Evolutionary conservation across 352 stramenopile genomes (phyloP).

Genomic region (Phytophthora gonapodyides): DNA sequence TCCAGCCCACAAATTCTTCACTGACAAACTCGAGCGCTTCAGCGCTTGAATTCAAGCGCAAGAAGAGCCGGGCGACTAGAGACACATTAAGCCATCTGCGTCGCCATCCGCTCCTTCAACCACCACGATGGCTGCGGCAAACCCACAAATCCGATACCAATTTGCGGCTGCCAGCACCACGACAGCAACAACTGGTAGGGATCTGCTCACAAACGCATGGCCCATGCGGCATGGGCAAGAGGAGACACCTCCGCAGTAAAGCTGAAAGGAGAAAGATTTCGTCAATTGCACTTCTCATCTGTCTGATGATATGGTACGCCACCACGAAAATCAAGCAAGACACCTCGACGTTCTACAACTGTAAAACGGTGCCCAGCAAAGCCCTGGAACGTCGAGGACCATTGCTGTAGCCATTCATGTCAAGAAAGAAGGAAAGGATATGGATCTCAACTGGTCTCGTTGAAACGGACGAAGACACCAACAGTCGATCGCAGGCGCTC

Average conservation of each 20-base stretch:
- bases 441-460: background rate
- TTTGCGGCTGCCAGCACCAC: background rate
- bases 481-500: no score
- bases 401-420: no score
- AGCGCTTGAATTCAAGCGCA: no score
- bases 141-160: constrained; percentile 5
- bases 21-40: background rate
- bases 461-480: constrained; percentile 23
- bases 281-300: no score
- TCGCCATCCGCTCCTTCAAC: constrained; percentile 2
- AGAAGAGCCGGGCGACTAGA: constrained; percentile 9
- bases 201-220: background rate
- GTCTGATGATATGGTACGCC: no score
- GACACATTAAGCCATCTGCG: constrained; percentile 9
- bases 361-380: no score
- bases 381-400: no score
- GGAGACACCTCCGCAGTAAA: no score
- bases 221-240: no score
- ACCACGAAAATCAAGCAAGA: no score
- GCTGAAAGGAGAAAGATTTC: no score
- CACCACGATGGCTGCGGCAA: background rate
- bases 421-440: background rate
- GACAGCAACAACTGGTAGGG: constrained; percentile 7
- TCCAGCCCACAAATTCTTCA: constrained; percentile 1
- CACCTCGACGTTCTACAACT: no score